Evolutionary conservation across 805 yeast species (phyloP).

Genomic region (Alloascoidea africana): DNA sequence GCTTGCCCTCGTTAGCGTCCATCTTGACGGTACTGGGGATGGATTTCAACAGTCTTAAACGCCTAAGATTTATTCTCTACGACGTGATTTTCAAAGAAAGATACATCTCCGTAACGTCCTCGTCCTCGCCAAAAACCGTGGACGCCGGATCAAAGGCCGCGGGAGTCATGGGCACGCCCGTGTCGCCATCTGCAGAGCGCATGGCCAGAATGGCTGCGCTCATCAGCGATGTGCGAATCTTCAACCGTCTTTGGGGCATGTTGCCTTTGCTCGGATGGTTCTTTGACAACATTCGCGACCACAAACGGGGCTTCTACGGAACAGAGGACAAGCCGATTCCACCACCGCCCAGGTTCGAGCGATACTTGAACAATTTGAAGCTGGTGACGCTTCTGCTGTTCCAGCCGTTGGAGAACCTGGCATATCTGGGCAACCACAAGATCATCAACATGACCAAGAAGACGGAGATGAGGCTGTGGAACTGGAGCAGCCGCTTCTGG

Average conservation of each 20-base stretch:
- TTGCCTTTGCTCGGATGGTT: constrained; percentile 21
- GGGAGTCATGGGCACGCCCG: not conserved
- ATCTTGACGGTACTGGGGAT: not conserved
- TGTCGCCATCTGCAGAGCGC: not conserved
- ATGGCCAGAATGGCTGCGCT: constrained; percentile 10
- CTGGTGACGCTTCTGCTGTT: constrained; percentile 19
- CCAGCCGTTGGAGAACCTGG: constrained; percentile 25
- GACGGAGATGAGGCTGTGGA: constrained; percentile 18
- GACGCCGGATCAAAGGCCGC: not conserved
- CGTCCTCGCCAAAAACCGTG: not conserved
- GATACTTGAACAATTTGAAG: constrained; percentile 16
- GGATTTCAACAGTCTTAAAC: not conserved
- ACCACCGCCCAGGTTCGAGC: constrained; percentile 1
- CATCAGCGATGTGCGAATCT: constrained; percentile 18
- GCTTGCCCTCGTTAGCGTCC: not conserved
- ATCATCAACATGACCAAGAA: constrained; percentile 16
- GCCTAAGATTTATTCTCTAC: not conserved
- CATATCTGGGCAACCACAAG: constrained; percentile 21
- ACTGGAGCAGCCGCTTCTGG: constrained; percentile 21
- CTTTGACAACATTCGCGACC: constrained; percentile 5
- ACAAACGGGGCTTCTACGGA: not conserved
- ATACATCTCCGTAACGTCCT: not conserved
- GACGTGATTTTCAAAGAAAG: not conserved
- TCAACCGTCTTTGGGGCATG: constrained; percentile 21
- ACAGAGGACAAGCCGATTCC: not conserved